Base-by-base conservation (phyloP, 306 rosid genomes). In the Cyclanthera cordifolia region DNA sequence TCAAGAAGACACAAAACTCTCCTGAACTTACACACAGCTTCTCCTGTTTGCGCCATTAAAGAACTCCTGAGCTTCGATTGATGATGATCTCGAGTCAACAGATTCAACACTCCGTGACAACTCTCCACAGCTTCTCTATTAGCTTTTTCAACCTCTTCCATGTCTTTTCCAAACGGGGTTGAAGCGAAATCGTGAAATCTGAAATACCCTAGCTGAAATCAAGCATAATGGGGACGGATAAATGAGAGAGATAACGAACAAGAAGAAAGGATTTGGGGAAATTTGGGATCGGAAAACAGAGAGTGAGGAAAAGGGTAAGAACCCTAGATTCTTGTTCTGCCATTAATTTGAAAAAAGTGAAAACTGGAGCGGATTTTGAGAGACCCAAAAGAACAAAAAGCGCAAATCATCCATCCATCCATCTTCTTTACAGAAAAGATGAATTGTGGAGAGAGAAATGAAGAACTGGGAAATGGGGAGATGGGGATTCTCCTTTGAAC, bases 11-110 rank as follows among this genome's bases (percentile, higher is more conserved):
- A 83, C 67, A 86, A 94, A 74, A 94, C 96, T 76, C 85, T 87
- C 87, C 87, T 90, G 82, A 94, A 94, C 85, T 83, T 83, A 51
- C 64, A 74, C 72, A 94, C 96, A 77, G 96, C 87, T 77, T 88
- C 93, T 20, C 89, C 92, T 69, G 97, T 87, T 81, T 90, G 95
- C 66, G 79, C 77, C 82, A 65, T 57, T 72, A 94, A 81, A 74
- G 72, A 80, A 74, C 74, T 86, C 83, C 78, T 81, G 60, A 72
- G 77, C 76, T 85, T 41, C 27, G 21, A 16, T 1, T 53, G 55
- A 28, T 53, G 55, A 28, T 46, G 56, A 28, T 57, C 95, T 69
- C 82, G 81, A 13, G 54, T 15, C 79, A 93, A 73, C 15, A 45
- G 69, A 59, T 51, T 72, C 51, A 72, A 32, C 5, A 72, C 68